phyloP scores from a whole-genome alignment of 257 asterid species.

The Cordia subcordata region DNA sequence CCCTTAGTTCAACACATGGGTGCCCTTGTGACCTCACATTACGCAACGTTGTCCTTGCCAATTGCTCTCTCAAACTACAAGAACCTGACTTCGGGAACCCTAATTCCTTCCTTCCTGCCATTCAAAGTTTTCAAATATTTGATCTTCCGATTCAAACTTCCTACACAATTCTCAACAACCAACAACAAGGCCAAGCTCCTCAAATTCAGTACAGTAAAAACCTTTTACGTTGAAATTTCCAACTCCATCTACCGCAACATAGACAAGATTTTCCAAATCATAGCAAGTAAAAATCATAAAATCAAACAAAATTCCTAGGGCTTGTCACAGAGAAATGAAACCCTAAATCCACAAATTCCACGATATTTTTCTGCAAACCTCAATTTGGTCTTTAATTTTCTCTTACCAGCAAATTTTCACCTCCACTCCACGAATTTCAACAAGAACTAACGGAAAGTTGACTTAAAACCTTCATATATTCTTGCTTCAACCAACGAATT shows the following conservation, averaged over 20 bases:
- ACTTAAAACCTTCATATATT: slow-evolving; percentile 6
- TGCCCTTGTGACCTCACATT: slow-evolving; percentile 80
- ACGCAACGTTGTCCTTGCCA: slow-evolving; percentile 55
- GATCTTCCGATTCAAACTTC: neutral
- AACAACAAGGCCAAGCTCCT: slow-evolving; percentile 19
- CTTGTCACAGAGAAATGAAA: neutral
- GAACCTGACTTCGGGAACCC: slow-evolving; percentile 33
- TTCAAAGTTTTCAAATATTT: slow-evolving; percentile 13
- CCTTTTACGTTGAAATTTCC: slow-evolving; percentile 1
- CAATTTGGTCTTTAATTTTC: neutral
- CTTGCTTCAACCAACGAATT: slow-evolving; percentile 2
- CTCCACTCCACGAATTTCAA: neutral
- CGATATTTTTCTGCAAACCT: neutral
- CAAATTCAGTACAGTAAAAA: too few relatives aligned
- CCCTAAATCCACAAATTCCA: neutral
- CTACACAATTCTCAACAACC: neutral
- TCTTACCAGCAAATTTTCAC: neutral
- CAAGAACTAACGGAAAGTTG: neutral
- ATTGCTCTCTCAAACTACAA: slow-evolving; percentile 65
- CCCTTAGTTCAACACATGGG: slow-evolving; percentile 77
- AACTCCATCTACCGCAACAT: neutral
- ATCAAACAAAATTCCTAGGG: neutral
- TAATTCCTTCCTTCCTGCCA: slow-evolving; percentile 52
- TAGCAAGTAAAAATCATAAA: neutral
- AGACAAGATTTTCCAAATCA: neutral